phyloP scores from a whole-genome alignment of 768 basidiomycete species.

The Gloeopeniophorella convolvens region DNA sequence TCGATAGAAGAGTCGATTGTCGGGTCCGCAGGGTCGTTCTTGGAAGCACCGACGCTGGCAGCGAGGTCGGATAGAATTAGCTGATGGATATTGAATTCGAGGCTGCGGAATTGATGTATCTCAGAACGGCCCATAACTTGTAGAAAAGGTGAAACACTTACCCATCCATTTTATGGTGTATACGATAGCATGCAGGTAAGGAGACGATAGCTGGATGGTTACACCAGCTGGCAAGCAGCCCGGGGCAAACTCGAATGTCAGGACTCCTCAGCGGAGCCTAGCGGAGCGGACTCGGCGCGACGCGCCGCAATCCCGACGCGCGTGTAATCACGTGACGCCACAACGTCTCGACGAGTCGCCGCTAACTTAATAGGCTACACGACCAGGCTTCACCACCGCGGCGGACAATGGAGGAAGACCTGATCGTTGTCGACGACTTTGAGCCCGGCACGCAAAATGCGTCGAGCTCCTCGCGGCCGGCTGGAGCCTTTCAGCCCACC shows the following conservation, averaged over 20 bases:
- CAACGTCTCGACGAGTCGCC: background rate
- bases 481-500: constrained; percentile 8
- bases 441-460: constrained; percentile 36
- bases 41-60: constrained; percentile 19
- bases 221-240: too few species aligned
- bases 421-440: constrained; percentile 56
- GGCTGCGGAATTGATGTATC: constrained; percentile 14
- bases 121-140: background rate
- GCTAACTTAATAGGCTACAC: too few species aligned
- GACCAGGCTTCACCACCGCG: too few species aligned
- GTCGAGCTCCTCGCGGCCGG: constrained; percentile 24
- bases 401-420: constrained; percentile 48
- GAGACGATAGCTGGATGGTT: too few species aligned
- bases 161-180: constrained; percentile 17
- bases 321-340: background rate
- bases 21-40: constrained; percentile 15
- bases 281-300: too few species aligned
- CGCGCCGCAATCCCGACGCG: too few species aligned
- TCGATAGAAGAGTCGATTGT: constrained; percentile 35
- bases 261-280: too few species aligned
- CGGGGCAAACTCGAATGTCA: too few species aligned
- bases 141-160: background rate
- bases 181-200: too few species aligned
- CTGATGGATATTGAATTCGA: constrained; percentile 22
- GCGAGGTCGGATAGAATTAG: constrained; percentile 22